Conservation (phyloP, 2,329 filamentous ascomycete genomes). For the Aspergillus pseudoterreus region DNA sequence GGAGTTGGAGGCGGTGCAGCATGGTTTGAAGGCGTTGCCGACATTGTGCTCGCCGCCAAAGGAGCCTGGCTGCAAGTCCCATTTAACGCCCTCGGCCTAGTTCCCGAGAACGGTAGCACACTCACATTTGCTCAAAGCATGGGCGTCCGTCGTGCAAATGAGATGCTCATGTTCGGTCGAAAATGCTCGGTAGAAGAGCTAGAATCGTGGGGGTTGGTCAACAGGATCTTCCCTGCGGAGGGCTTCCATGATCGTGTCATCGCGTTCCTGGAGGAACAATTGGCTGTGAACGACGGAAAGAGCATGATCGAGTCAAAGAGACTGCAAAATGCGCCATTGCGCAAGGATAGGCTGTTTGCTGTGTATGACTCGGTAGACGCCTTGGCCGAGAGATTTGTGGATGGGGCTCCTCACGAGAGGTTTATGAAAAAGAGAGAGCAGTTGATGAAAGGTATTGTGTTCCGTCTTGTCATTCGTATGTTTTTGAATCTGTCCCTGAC, state of each 20-base stretch:
- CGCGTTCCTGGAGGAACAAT: slow-evolving; percentile 41
- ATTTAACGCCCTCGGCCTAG: slow-evolving; percentile 46
- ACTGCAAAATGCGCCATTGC: slow-evolving; percentile 45
- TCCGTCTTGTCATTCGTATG: too few relatives aligned
- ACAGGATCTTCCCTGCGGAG: slow-evolving; percentile 41
- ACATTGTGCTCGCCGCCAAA: slow-evolving; percentile 47
- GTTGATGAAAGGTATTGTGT: background rate
- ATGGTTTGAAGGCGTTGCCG: slow-evolving; percentile 49
- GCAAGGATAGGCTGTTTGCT: slow-evolving; percentile 44
- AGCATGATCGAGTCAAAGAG: slow-evolving; percentile 53
- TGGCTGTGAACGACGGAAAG: slow-evolving; percentile 47
- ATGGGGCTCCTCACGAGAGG: slow-evolving; percentile 43
- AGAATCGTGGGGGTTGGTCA: slow-evolving; percentile 44
- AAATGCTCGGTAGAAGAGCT: slow-evolving; percentile 44
- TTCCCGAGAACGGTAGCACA: slow-evolving; percentile 49
- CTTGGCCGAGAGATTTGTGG: slow-evolving; percentile 48
- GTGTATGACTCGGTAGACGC: slow-evolving; percentile 48
- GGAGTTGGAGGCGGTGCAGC: slow-evolving; percentile 50
- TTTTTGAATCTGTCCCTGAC: too few relatives aligned
- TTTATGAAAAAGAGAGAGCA: slow-evolving; percentile 38
- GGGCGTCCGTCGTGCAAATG: slow-evolving; percentile 49
- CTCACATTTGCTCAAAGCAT: slow-evolving; percentile 46
- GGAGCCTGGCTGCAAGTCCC: slow-evolving; percentile 48
- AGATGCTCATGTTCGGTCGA: slow-evolving; percentile 52
- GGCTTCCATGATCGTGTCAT: slow-evolving; percentile 42